Evolutionary conservation across 805 yeast genomes (phyloP), one percentile per base, ranked within the genome.

Genomic region (Pachysolen tannophilus): DNA sequence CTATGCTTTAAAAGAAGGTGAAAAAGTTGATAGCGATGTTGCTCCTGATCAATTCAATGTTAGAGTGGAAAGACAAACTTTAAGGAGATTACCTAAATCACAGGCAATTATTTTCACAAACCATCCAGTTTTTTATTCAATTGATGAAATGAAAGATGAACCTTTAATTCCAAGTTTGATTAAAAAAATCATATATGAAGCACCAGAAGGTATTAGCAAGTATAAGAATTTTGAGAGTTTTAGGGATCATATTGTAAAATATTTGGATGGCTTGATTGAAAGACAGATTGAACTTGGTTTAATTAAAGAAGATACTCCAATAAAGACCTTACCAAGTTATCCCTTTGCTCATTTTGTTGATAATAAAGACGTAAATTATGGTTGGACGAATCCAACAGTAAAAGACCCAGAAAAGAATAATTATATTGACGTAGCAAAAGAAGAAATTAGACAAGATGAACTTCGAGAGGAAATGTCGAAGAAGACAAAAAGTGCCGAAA

Each of bases 61-160:
- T 9, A 65, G 88, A 45, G 82, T 79, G 7, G 86, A 81, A 53
- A 67, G 86, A 45, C 88, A 80, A 53, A 76, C 87, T 1, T 59
- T 80, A 38, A 63, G 86, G 49, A 65, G 80, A 48, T 62, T 80
- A 35, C 87, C 88, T 26, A 75, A 65, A 49, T 57, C 81, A 0
- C 47, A 63, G 31, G 86, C 86, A 3, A 74, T 80, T 40, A 74
- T 80, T 33, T 80, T 80, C 61, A 76, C 86, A 19, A 80, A 80
- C 50, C 88, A 80, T 50, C 88, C 87, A 4, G 65, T 78, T n/a
- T 82, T 78, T 50, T 82, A 82, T 54, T 72, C 82, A 2, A 74
- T 82, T 28, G 88, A 82, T 26, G 90, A 83, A 48, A 75, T 82
- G 74, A 81, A 82, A 42, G 87, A 82, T 48, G 86, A 81, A 49